These are phyloP conservation scores for Lasiodiplodia gonubiensis DNA, from an alignment of 2,329 filamentous ascomycete species.

Conservation along the genomic window DNA sequence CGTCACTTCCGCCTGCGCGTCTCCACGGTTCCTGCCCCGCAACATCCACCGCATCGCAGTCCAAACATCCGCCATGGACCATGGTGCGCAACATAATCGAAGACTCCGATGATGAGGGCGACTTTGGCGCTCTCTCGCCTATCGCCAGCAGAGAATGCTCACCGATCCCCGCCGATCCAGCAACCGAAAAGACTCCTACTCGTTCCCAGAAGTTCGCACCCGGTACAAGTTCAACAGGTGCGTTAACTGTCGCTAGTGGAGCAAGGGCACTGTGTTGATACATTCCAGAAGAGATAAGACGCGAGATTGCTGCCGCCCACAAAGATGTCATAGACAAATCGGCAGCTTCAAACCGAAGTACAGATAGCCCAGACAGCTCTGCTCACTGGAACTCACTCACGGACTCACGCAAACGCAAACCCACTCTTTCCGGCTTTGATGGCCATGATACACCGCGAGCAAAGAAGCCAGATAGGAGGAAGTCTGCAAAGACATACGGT, in stretches of 20 bases:
- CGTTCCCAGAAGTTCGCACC: conserved; percentile 20
- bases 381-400: not conserved
- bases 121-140: conserved; percentile 37
- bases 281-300: conserved; percentile 1
- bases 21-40: not conserved
- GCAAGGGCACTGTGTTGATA: not conserved
- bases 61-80: not conserved
- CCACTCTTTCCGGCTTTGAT: not conserved
- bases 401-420: conserved; percentile 3
- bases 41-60: not conserved
- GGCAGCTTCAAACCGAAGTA: not conserved
- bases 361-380: not conserved
- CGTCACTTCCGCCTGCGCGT: not conserved
- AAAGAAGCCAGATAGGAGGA: conserved; percentile 1
- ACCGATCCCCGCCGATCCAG: not conserved
- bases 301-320: conserved; percentile 21
- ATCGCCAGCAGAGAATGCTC: conserved; percentile 26
- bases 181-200: conserved; percentile 33
- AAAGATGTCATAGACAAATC: conserved; percentile 20
- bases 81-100: conserved; percentile 37
- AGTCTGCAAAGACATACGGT: conserved; percentile 16
- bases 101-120: conserved; percentile 46
- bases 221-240: conserved; percentile 40
- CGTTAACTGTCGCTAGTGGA: not conserved
- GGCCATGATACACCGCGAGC: not conserved